phyloP scores from a whole-genome alignment of 83 land plant genomes.

The Larix sibirica region DNA sequence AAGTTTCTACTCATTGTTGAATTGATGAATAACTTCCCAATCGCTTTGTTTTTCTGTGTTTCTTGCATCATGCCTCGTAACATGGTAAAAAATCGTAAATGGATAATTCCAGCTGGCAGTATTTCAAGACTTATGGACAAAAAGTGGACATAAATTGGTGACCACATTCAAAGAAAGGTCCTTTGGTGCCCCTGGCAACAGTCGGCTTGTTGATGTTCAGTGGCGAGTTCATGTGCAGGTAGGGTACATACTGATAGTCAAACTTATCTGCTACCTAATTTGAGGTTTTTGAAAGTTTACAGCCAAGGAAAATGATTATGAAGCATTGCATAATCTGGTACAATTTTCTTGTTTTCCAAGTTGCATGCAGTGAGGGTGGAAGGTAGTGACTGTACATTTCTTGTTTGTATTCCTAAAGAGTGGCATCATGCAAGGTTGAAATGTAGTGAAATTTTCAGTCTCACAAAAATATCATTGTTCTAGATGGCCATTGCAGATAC shows the following conservation, averaged over 20 bases:
- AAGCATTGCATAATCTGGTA: neutral
- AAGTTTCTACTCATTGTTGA: neutral
- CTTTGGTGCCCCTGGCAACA: conserved; percentile 18
- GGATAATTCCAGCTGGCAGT: conserved; percentile 10
- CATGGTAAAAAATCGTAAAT: neutral
- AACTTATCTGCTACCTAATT: neutral
- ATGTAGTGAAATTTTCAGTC: neutral
- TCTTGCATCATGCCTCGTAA: neutral
- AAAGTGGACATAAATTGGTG: conserved; percentile 8
- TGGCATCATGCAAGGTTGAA: neutral
- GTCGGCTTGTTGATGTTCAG: conserved; percentile 18
- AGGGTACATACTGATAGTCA: neutral
- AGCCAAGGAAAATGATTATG: neutral
- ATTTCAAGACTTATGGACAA: conserved; percentile 16
- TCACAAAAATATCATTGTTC: neutral
- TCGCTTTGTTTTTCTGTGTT: neutral
- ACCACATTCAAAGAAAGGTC: conserved; percentile 9
- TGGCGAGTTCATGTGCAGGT: conserved; percentile 19
- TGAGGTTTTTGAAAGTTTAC: neutral
- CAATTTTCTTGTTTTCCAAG: neutral
- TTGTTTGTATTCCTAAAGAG: neutral
- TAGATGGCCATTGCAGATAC: neutral
- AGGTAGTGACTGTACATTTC: neutral
- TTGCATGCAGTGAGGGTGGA: neutral
- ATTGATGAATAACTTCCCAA: neutral